A percentile compares a stretch with the other conserved stretches of the same genome.
These are phyloP conservation scores for Pichia sp. DNA, from an alignment of 1,139 yeast genomes.

Conservation along the genomic window DNA sequence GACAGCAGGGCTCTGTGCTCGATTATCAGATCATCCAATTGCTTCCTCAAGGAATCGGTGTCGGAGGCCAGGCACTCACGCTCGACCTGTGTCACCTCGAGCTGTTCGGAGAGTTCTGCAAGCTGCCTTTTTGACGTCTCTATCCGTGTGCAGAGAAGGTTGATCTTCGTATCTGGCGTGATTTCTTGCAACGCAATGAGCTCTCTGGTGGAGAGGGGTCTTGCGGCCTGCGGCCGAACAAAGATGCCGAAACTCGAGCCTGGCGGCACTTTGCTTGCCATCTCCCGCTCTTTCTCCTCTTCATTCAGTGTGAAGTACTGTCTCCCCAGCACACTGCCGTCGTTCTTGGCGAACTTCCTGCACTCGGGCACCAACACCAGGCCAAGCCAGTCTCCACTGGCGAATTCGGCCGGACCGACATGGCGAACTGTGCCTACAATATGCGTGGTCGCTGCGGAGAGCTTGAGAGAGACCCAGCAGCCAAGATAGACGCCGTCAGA, in stretches of 20 bases:
- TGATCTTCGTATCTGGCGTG: conserved; percentile 1
- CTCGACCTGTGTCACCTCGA: conserved; percentile 40
- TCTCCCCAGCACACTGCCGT: conserved; percentile 67
- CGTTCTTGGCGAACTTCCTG: conserved; percentile 62
- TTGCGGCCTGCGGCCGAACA: conserved; percentile 39
- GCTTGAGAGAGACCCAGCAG: conserved; percentile 3
- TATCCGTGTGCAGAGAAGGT: conserved; percentile 32
- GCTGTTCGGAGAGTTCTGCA: conserved; percentile 33
- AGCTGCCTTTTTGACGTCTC: conserved; percentile 34
- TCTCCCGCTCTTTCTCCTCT: neutral
- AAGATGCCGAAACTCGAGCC: conserved; percentile 52
- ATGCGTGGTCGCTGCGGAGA: neutral
- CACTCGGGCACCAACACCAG: conserved; percentile 51
- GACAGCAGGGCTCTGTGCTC: conserved; percentile 2
- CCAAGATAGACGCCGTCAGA: neutral
- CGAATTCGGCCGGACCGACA: conserved; percentile 53
- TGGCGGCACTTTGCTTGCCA: too few relatives aligned
- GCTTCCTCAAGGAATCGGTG: conserved; percentile 29
- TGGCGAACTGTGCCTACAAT: conserved; percentile 43
- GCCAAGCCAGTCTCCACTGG: conserved; percentile 75
- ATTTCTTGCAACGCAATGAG: conserved; percentile 27
- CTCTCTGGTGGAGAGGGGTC: neutral
- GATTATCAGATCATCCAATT: conserved; percentile 30
- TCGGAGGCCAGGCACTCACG: conserved; percentile 47
- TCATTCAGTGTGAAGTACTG: conserved; percentile 46